These are phyloP conservation scores for Solioccasus polychromus DNA, from an alignment of 768 basidiomycete species.

Conservation along the genomic window DNA sequence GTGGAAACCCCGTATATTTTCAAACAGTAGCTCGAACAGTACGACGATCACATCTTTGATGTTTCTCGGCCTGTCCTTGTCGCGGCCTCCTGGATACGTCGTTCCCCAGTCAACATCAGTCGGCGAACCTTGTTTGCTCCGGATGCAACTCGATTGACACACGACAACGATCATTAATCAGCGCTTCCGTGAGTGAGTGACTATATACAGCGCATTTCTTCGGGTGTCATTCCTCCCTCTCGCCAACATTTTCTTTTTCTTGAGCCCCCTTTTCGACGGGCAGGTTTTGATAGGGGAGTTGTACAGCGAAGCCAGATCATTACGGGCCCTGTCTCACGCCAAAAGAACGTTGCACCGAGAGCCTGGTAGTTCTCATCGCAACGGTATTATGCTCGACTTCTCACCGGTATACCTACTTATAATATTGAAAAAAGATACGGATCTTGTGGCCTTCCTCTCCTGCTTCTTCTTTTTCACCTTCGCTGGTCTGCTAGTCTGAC, in stretches of 20 bases:
- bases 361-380: neutral
- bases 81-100: too few species aligned
- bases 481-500: neutral
- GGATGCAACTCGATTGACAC: too few species aligned
- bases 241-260: neutral
- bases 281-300: neutral
- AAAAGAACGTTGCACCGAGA: neutral
- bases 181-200: too few species aligned
- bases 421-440: neutral
- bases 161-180: too few species aligned
- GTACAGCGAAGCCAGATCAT: neutral
- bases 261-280: neutral
- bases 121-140: too few species aligned
- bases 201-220: too few species aligned
- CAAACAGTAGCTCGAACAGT: too few species aligned
- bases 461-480: neutral
- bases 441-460: neutral
- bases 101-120: too few species aligned
- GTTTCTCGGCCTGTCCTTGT: too few species aligned
- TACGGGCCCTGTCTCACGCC: neutral
- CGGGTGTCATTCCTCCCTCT: neutral
- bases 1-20: too few species aligned
- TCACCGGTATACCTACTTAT: slow-evolving; percentile 3
- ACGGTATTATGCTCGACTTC: neutral
- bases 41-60: too few species aligned